Evolutionary conservation across 768 basidiomycete species (phyloP), one percentile per base, ranked within the genome.

Genomic region (Mycena epipterygia): DNA sequence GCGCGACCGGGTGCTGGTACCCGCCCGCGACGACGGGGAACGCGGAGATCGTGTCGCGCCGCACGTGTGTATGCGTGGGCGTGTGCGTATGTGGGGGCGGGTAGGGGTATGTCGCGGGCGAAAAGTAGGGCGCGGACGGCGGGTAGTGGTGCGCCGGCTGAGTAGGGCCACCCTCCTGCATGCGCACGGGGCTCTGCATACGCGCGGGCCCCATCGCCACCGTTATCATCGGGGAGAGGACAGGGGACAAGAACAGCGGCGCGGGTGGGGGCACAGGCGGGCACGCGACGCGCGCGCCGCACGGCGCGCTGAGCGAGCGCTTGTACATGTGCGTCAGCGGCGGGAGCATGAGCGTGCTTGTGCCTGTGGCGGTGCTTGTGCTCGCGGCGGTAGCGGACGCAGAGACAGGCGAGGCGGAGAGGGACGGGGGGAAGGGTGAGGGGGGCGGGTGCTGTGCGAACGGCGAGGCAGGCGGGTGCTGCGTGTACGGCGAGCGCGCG

Each of bases 301-400:
- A 64, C 29, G 88, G 88, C 11, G 86, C 88, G 41, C 91, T 91
- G 5, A 88, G 81, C 14, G 89, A 89, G 60, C 91, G 90, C 77
- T 85, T 90, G 82, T 88, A 89, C 89, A 91, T 88, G 58, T 89
- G 84, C 5, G 90, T 89, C 32, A 91, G 85, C 4, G 90, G 71
- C 23, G 68, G 72, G 41, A 67, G 68, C 72, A 73, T 73, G 44
- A 73, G 51, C 44, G 71, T 29, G 27, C 48, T 44, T 37, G 61
- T 3, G 41, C 39, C 29, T 21, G 44, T 41, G 53, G 42, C 37
- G 33, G 44, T 46, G 58, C 21, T 27, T 14, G 33, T 64, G 39
- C 61, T 52, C 5, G 33, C 9, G 7, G 42, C 29, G 25, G 32
- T 23, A 19, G 72, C 44, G 27, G 27, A 17, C 29, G 37, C 39